Conservation (phyloP, 192 early-diverging fungal genomes). For the Lunasporangiospora selenospora region DNA sequence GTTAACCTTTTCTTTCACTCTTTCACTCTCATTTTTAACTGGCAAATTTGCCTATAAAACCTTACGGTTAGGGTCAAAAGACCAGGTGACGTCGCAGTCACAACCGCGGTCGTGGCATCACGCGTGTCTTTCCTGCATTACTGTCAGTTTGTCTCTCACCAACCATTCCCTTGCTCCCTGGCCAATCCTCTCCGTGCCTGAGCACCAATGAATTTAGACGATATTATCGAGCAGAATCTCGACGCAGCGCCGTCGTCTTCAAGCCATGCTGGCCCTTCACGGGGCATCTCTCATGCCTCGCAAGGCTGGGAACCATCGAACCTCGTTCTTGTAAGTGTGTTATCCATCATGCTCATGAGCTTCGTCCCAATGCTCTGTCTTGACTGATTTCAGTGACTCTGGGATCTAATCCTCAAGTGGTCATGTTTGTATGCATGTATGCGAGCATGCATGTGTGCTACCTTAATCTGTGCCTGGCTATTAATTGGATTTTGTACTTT, state of each 20-base stretch:
- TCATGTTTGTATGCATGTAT: neutral
- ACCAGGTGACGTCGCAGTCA: neutral
- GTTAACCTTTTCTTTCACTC: neutral
- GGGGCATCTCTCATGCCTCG: constrained; percentile 27
- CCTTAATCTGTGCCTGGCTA: neutral
- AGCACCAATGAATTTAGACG: constrained; percentile 46
- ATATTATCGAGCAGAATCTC: constrained; percentile 39
- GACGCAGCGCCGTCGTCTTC: constrained; percentile 20
- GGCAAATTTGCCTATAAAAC: neutral
- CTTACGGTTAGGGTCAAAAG: neutral
- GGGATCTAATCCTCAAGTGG: neutral
- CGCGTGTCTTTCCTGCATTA: no score
- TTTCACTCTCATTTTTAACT: neutral
- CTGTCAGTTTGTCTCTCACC: no score
- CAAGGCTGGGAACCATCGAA: constrained; percentile 46
- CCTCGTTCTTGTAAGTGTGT: constrained; percentile 43
- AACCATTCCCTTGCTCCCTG: no score
- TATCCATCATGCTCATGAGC: no score
- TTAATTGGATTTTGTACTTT: constrained; percentile 2
- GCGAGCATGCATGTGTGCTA: neutral
- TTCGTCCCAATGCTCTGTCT: neutral
- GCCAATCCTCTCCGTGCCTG: no score
- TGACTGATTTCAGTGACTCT: neutral
- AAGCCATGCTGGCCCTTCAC: constrained; percentile 8
- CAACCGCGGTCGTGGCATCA: neutral